Evolutionary conservation across 306 rosid genomes (phyloP).

Genomic region (Quercus robur): DNA sequence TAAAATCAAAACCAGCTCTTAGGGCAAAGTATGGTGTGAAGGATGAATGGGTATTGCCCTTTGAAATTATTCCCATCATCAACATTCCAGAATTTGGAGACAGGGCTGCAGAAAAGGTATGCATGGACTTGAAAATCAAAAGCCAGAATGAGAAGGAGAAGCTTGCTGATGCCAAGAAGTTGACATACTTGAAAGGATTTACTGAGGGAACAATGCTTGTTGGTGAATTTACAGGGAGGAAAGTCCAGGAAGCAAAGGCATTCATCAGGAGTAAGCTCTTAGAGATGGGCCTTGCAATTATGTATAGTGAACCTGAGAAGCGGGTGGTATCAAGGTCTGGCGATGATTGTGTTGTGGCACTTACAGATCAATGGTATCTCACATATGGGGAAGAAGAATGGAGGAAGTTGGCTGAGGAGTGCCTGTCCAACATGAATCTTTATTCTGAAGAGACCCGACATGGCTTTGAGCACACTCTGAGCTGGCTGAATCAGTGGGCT

Average conservation of each 20-base stretch:
- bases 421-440: slow-evolving; percentile 60
- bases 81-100: slow-evolving; percentile 75
- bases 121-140: slow-evolving; percentile 74
- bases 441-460: slow-evolving; percentile 78
- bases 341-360: slow-evolving; percentile 93
- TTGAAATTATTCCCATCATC: slow-evolving; percentile 81
- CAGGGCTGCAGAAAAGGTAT: slow-evolving; percentile 78
- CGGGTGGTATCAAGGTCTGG: slow-evolving; percentile 80
- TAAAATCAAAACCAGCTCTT: slow-evolving; percentile 68
- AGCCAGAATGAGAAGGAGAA: slow-evolving; percentile 94
- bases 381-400: slow-evolving; percentile 85
- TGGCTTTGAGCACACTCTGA: slow-evolving; percentile 88
- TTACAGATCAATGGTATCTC: slow-evolving; percentile 95
- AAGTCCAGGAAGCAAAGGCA: slow-evolving; percentile 85
- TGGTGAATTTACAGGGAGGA: slow-evolving; percentile 68
- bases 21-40: slow-evolving; percentile 75
- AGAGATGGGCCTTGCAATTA: slow-evolving; percentile 71
- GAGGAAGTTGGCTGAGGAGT: slow-evolving; percentile 75
- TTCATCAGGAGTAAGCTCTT: slow-evolving; percentile 72
- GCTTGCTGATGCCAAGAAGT: slow-evolving; percentile 90
- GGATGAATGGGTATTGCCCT: slow-evolving; percentile 91
- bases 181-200: slow-evolving; percentile 91
- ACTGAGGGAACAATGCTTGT: slow-evolving; percentile 80
- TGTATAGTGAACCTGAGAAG: slow-evolving; percentile 92
- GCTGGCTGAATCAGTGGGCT: slow-evolving; percentile 97